Evolutionary conservation across 108 stramenopile genomes (phyloP).

Genomic region (Nitzschia inconspicua): DNA sequence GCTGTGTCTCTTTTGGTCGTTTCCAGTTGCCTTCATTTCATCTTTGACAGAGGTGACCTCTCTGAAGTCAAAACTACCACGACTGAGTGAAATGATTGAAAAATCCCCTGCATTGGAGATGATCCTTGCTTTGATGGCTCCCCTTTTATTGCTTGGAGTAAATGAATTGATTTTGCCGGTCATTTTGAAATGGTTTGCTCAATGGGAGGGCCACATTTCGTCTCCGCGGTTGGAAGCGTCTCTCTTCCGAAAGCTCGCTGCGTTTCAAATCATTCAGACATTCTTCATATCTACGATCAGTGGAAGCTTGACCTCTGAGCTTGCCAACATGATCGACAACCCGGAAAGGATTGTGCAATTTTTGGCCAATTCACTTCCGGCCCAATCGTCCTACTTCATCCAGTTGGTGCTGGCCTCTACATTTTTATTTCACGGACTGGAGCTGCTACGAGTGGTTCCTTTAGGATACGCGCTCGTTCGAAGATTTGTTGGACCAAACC

Average conservation of each 20-base stretch:
- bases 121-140: constrained; percentile 35
- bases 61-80: constrained; percentile 39
- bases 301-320: constrained; percentile 30
- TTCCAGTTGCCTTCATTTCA: constrained; percentile 47
- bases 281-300: constrained; percentile 61
- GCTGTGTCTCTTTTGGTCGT: constrained; percentile 53
- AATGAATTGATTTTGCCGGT: constrained; percentile 26
- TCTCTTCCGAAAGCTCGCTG: constrained; percentile 47
- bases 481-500: constrained; percentile 35
- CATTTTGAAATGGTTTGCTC: constrained; percentile 27
- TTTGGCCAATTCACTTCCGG: constrained; percentile 43
- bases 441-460: constrained; percentile 36
- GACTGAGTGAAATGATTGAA: constrained; percentile 25
- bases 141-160: constrained; percentile 34
- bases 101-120: constrained; percentile 30
- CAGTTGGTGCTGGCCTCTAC: constrained; percentile 41
- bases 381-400: constrained; percentile 45
- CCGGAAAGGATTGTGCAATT: constrained; percentile 27
- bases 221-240: constrained; percentile 37
- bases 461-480: constrained; percentile 29
- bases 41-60: constrained; percentile 41
- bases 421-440: constrained; percentile 25
- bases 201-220: constrained; percentile 41
- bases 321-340: constrained; percentile 30
- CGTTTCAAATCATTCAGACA: constrained; percentile 55